Evolutionary conservation across 2,329 filamentous ascomycete species (phyloP).

Genomic region (Cladosporium sp.): DNA sequence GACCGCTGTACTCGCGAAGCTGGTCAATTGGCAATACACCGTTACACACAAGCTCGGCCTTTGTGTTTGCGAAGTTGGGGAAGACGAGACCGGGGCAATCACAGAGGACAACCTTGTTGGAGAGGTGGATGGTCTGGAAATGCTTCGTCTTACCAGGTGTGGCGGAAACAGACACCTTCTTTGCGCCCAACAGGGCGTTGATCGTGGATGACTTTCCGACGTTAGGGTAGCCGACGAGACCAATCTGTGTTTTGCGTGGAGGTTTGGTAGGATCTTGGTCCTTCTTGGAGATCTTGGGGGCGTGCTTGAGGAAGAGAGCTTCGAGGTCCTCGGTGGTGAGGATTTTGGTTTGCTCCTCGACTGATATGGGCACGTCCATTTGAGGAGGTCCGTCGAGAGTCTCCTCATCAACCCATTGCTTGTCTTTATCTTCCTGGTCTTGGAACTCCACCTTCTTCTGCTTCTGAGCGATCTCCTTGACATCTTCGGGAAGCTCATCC

Average conservation of each 20-base stretch:
- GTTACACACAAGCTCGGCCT: constrained; percentile 93
- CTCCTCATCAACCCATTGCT: constrained; percentile 44
- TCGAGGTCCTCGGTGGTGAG: constrained; percentile 92
- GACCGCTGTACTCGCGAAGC: constrained; percentile 87
- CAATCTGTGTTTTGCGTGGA: constrained; percentile 76
- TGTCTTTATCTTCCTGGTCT: constrained; percentile 42
- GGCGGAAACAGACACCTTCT: constrained; percentile 96
- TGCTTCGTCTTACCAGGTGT: constrained; percentile 99
- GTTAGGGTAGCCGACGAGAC: constrained; percentile 95
- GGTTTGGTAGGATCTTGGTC: constrained; percentile 46
- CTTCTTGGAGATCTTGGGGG: constrained; percentile 52
- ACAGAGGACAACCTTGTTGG: constrained; percentile 84
- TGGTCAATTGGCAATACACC: constrained; percentile 96
- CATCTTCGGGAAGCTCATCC: constrained; percentile 48
- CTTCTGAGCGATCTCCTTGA: constrained; percentile 46
- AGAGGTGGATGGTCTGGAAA: constrained; percentile 96
- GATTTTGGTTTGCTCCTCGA: constrained; percentile 63
- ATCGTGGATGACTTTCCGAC: constrained; percentile 99
- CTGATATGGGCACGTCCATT: constrained; percentile 39
- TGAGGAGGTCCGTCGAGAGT: constrained; percentile 34
- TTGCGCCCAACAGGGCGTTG: constrained; percentile 96
- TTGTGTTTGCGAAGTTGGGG: constrained; percentile 94
- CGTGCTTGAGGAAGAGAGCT: constrained; percentile 77
- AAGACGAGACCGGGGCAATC: constrained; percentile 99
- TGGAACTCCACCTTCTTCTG: constrained; percentile 45